phyloP scores from a whole-genome alignment of 116 monocot genomes.

The Thalassia testudinum region DNA sequence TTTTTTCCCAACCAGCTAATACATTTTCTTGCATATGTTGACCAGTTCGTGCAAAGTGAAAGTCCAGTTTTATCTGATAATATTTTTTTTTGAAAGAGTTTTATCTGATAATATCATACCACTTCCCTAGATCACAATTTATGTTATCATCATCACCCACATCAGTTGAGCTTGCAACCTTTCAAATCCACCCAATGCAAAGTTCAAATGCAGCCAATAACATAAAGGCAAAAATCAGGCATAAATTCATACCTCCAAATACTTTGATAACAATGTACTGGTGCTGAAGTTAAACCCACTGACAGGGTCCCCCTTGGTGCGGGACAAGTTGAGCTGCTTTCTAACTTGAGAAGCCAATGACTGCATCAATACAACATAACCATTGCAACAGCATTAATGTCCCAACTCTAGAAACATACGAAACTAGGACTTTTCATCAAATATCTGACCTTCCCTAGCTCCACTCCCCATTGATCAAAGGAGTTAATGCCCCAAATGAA shows the following conservation, averaged over 20 bases:
- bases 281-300: constrained; percentile 84
- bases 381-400: neutral
- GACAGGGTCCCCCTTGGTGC: constrained; percentile 33
- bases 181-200: no score
- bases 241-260: constrained; percentile 42
- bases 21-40: no score
- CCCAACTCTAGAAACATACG: neutral
- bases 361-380: constrained; percentile 13
- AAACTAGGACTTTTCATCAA: neutral
- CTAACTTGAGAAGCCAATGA: constrained; percentile 81
- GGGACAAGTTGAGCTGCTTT: constrained; percentile 71
- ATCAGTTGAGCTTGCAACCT: no score
- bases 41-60: no score
- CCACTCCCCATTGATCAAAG: constrained; percentile 98
- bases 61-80: no score
- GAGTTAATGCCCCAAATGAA: constrained; percentile 97
- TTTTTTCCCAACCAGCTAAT: no score
- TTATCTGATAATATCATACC: no score
- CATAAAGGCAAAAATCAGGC: no score
- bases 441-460: constrained; percentile 80
- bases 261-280: constrained; percentile 51
- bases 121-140: no score
- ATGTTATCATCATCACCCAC: no score
- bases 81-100: no score
- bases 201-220: no score